Evolutionary conservation across 768 basidiomycete genomes (phyloP).

Genomic region (Phlebiopsis flavidoalba): DNA sequence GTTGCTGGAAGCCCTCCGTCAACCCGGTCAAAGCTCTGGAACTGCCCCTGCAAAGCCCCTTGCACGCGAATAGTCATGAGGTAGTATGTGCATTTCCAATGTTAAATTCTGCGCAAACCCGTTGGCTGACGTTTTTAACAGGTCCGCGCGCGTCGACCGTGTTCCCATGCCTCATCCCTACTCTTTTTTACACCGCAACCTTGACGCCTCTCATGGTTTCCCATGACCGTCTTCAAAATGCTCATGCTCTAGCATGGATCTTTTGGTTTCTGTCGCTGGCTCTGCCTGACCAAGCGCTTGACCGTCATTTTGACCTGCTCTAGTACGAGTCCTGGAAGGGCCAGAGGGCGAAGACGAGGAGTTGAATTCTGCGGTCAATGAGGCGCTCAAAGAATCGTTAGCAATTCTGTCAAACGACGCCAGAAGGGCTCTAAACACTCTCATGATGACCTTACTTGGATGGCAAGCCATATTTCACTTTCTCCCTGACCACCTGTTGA

Average conservation of each 20-base stretch:
- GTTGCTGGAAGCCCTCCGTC: conserved; percentile 87
- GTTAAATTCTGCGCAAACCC: neutral
- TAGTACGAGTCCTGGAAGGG: conserved; percentile 74
- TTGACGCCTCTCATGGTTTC: no score
- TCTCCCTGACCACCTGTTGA: neutral
- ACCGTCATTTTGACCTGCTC: conserved; percentile 70
- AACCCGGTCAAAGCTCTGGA: conserved; percentile 90
- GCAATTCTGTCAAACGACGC: conserved; percentile 76
- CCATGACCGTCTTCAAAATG: conserved; percentile 96
- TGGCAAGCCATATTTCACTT: conserved; percentile 49
- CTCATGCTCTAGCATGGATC: conserved; percentile 81
- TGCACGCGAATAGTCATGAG: conserved; percentile 92
- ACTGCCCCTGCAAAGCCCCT: conserved; percentile 93
- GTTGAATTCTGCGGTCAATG: conserved; percentile 60
- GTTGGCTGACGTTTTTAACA: conserved; percentile 44
- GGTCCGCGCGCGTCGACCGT: conserved; percentile 80
- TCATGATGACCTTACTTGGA: conserved; percentile 85
- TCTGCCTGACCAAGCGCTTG: conserved; percentile 81
- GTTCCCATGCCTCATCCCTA: conserved; percentile 96
- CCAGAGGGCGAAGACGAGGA: conserved; percentile 53
- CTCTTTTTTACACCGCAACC: conserved; percentile 85
- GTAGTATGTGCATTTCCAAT: conserved; percentile 42
- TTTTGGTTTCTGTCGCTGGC: conserved; percentile 92
- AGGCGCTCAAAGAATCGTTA: conserved; percentile 71
- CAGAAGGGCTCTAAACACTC: conserved; percentile 83